Evolutionary conservation across 768 basidiomycete genomes (phyloP), one percentile per base, ranked within the genome.

Genomic region (Gloeopeniophorella convolvens): DNA sequence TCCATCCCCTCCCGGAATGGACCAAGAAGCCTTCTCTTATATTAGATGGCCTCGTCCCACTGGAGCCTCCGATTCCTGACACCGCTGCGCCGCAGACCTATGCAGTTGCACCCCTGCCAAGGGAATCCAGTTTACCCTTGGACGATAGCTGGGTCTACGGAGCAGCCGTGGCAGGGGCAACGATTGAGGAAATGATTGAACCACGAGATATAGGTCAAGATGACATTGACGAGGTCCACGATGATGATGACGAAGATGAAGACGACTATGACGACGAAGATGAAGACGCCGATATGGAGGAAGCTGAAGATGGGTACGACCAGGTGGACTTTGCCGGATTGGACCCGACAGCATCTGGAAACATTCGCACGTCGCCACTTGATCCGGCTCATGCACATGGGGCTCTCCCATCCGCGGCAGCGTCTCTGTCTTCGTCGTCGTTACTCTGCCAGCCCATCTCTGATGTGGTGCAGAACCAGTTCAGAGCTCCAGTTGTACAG

Each of bases 391-490:
- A 23, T 28, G 40, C 42, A 50, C 42, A 9, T 20, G 28, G 37
- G 20, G 24, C 40, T 15, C 31, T 27, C 15, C 30, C 27, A 48
- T 49, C 47, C 16, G 42, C 49, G 26, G 41, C 44, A 18, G 51
- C 31, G 21, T 43, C 55, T 10, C 36, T 56, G 18, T 45, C 55
- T 12, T 40, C 54, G 2, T 50, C 36, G 12, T 42, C 54, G 15
- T 44, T 55, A 15, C 54, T 55, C 33, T 55, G 54, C 34, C 54
- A 55, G 40, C 54, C 54, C 15, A 30, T 55, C n/a, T 26, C 54
- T 3, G 54, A 55, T 6, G 34, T 45, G 7, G 54, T 55, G 16
- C 54, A 50, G 16, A 47, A 36, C 16, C 54, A 51, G 13, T 55
- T 55, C 41, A 51, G 34, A 30, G 32, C 27, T 33, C 33, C 44